Evolutionary conservation across 345 rosid species (phyloP), one percentile per base, ranked within the genome.

Genomic region (Cardamine chenopodiifolia): DNA sequence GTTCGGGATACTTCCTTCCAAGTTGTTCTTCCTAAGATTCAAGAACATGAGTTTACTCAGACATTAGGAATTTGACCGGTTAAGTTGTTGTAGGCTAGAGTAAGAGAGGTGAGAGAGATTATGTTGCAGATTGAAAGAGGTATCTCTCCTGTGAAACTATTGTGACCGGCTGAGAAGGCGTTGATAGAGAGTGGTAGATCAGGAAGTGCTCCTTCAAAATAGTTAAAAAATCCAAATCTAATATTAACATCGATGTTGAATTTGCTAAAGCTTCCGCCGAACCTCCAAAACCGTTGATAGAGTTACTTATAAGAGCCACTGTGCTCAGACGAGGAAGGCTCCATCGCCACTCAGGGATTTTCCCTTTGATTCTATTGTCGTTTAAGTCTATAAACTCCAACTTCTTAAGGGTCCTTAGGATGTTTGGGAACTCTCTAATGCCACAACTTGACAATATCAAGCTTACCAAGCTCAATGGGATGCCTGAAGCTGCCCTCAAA

Each of bases 41-140:
- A 50, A n/a, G 1, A 11, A 1, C 0, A 2, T 1, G 0, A 50
- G 2, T 0, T 22, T 50, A 22, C 8, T 5, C 8, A 22, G 1
- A 22, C n/a, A n/a, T n/a, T n/a, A n/a, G n/a, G n/a, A n/a, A n/a
- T n/a, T n/a, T n/a, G n/a, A n/a, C n/a, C n/a, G n/a, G n/a, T n/a
- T n/a, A 56, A 56, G 40, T 29, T 29, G 62, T 56, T 31, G 40
- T 17, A 4, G 3, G 22, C 0, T n/a, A 56, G 40, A 56, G 0
- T 3, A 56, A 56, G 22, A 7, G 0, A 4, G n/a, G 0, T 0
- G 1, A 56, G 62, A 3, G 39, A 29, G 37, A 3, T n/a, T n/a
- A 7, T 3, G 14, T 56, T 29, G 39, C 62, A 56, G 22, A 56
- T 4, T 8, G 62, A 56, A 8, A 29, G 62, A n/a, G 62, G 39